phyloP scores from a whole-genome alignment of 2,329 filamentous ascomycete genomes.

The Penicillium sp. region DNA sequence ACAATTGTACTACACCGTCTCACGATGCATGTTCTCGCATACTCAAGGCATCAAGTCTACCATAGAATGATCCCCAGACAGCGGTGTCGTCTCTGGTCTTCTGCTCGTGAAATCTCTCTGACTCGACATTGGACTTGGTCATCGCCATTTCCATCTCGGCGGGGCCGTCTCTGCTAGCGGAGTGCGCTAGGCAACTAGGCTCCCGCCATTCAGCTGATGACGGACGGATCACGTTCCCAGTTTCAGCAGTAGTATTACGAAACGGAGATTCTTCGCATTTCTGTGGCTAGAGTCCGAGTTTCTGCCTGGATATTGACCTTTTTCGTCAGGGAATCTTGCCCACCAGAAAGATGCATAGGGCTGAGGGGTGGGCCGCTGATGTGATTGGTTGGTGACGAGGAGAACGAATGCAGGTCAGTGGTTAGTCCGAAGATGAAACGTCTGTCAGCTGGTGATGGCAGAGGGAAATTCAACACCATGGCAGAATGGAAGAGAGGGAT shows the following conservation, averaged over 20 bases:
- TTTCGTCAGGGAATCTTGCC: neutral
- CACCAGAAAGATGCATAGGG: constrained; percentile 3
- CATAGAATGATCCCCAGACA: neutral
- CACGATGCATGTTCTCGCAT: neutral
- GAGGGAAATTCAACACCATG: neutral
- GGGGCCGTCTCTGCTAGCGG: neutral
- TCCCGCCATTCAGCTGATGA: constrained; percentile 31
- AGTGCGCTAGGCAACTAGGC: constrained; percentile 28
- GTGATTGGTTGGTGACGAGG: neutral
- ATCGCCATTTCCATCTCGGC: neutral
- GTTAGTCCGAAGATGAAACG: neutral
- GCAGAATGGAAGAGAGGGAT: no score
- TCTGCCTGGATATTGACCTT: neutral
- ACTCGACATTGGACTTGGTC: neutral
- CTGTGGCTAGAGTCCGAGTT: neutral
- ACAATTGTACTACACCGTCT: constrained; percentile 6
- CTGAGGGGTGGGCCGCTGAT: neutral
- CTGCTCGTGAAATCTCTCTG: neutral
- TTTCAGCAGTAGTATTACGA: no score
- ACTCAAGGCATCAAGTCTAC: neutral
- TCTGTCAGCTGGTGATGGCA: constrained; percentile 13
- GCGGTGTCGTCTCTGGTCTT: constrained; percentile 5
- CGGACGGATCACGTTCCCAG: constrained; percentile 3
- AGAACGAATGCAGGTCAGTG: neutral
- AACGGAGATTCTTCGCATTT: neutral